Conservation (phyloP, 2,329 filamentous ascomycete genomes). For the Pseudogymnoascus sp. region DNA sequence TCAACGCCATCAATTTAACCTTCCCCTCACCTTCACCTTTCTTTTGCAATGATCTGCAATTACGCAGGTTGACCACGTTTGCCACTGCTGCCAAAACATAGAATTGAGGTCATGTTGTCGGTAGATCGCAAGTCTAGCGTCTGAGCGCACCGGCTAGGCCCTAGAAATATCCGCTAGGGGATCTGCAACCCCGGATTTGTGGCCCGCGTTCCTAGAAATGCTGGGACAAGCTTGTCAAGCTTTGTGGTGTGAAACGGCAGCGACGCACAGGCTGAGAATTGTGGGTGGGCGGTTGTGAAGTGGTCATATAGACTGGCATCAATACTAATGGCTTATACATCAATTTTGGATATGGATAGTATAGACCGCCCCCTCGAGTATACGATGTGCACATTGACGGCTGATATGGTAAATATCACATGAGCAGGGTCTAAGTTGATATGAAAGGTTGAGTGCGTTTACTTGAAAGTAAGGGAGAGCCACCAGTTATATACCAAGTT, state of each 20-base stretch:
- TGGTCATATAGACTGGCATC: not conserved
- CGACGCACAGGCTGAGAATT: not conserved
- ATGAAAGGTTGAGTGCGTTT: not conserved
- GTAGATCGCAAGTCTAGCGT: not conserved
- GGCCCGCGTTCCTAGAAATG: not conserved
- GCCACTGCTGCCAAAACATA: not conserved
- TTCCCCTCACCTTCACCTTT: not conserved
- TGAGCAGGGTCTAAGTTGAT: not conserved
- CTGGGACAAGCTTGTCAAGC: not conserved
- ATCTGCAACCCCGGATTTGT: conserved; percentile 4
- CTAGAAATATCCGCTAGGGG: not conserved
- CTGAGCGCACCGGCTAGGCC: not conserved
- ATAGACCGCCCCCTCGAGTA: not conserved
- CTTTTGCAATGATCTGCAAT: conserved; percentile 6
- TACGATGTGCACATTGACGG: not conserved
- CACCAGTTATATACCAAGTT: not conserved
- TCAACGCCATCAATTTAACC: not conserved
- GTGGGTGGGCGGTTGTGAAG: not conserved
- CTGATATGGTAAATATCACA: too few species aligned
- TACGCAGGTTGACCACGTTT: not conserved
- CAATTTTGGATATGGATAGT: not conserved
- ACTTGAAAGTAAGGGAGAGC: not conserved
- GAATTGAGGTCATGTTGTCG: not conserved
- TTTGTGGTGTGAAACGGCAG: not conserved
- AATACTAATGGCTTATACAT: not conserved